Percentiles rank a stretch among this genome's conserved stretches.
These are phyloP conservation scores for Striga hermonthica DNA, from an alignment of 305 asterid species.

Conservation along the genomic window DNA sequence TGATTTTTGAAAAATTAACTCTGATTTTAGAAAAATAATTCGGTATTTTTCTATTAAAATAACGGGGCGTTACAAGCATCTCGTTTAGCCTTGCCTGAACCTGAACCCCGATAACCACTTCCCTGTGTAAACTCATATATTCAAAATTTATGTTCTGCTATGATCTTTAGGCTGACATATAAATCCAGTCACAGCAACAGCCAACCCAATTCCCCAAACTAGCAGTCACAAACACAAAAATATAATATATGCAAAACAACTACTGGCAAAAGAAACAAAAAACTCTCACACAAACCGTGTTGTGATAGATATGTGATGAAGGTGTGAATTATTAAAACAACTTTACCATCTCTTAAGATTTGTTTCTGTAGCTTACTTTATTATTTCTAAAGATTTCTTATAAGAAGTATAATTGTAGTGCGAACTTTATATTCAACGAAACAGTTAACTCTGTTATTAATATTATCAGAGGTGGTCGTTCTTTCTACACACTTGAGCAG, in stretches of 20 bases:
- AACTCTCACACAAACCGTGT: background rate
- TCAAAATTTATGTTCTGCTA: constrained; percentile 19
- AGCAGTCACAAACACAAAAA: background rate
- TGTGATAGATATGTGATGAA: no score
- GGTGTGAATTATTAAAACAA: no score
- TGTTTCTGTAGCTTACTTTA: no score
- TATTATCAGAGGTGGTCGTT: background rate
- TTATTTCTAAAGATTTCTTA: no score
- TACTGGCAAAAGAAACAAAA: background rate
- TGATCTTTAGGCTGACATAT: background rate
- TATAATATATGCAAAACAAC: constrained; percentile 4
- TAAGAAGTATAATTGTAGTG: no score
- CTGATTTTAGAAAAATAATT: no score
- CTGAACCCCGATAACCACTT: constrained; percentile 69
- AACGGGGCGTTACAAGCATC: no score
- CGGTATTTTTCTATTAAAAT: no score
- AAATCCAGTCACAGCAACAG: constrained; percentile 13
- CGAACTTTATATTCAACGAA: no score
- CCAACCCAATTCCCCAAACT: constrained; percentile 3
- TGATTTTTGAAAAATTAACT: no score
- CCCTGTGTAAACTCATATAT: constrained; percentile 49
- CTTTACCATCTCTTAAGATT: no score
- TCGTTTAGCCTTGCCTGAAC: constrained; percentile 81
- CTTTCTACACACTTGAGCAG: background rate
- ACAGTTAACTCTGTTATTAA: no score